Base-by-base conservation (phyloP, 1,284 basidiomycete genomes). In the Ceratobasidium sp. region DNA sequence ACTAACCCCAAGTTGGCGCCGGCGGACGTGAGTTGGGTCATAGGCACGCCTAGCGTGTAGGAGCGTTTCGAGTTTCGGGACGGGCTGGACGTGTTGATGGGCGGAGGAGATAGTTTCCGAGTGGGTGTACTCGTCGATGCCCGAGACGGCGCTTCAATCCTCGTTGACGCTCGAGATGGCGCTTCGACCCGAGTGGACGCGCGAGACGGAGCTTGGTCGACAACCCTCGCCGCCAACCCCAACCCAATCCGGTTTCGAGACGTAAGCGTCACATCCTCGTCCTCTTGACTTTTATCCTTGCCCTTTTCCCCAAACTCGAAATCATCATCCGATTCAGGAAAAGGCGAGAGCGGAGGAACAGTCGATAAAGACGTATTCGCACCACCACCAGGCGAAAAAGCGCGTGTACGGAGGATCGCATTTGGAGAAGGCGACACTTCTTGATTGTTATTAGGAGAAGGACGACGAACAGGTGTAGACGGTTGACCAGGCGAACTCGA, bases 271-370 rank as follows among this genome's bases (percentile, higher is more conserved):
- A 65, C 13, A 50, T 75, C 73, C 48, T 75, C 73, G 5, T 65
- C 73, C 28, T 56, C 61, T 9, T 62, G 33, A 33, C 33, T 57
- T 26, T 57, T 62, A 33, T 46, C 61, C 61, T 64, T 64, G 42
- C 38, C 50, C 23, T 62, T 68, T 28, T 4, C 50, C 13, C 56
- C 57, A 75, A 75, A 52, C 38, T 62, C 73, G 23, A 64, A 64
- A 12, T 75, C 73, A 33, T 57, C 62, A 40, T 75, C 73, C n/a
- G 73, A 75, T 12, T 75, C 73, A n/a, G 73, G 73, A 44, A 75
- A 75, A 2, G 73, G 73, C 40, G 73, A 75, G 20, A 75, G 62
- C 61, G 73, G 66, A 20, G 73, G 73, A 44, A 75, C 50, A 50
- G 73, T 66, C 44, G 73, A 75, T 7, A 75, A 15, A 0, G 61